A percentile compares a stretch with the other conserved stretches of the same genome.
These are phyloP conservation scores for Colletotrichum liaoningense DNA, from an alignment of 2,329 filamentous ascomycete species.

Conservation along the genomic window DNA sequence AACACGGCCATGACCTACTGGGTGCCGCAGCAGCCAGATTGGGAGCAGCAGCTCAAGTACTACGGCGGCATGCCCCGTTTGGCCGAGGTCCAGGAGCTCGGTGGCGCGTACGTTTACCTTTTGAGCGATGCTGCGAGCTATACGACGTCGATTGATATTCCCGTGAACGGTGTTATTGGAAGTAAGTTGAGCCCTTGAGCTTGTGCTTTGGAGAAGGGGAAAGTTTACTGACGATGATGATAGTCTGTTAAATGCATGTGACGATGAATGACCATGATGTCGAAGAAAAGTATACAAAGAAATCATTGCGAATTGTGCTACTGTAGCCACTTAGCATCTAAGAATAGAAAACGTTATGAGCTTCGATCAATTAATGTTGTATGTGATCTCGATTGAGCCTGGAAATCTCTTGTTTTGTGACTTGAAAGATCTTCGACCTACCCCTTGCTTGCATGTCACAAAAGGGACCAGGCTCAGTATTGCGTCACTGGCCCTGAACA, in stretches of 20 bases:
- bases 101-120: constrained; percentile 67
- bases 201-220: no score
- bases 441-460: no score
- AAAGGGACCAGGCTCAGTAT: no score
- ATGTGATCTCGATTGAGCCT: no score
- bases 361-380: no score
- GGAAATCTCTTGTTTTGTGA: no score
- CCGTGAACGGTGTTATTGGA: constrained; percentile 55
- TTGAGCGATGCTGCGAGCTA: constrained; percentile 64
- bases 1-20: constrained; percentile 61
- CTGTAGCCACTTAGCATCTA: no score
- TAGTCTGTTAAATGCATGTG: background rate
- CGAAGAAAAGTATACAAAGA: background rate
- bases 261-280: background rate
- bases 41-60: constrained; percentile 67
- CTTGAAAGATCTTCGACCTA: no score
- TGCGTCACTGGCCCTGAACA: no score
- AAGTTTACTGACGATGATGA: background rate
- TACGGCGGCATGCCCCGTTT: constrained; percentile 68
- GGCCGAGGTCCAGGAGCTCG: constrained; percentile 55
- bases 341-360: background rate
- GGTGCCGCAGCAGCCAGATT: constrained; percentile 62
- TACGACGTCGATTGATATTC: constrained; percentile 63
- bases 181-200: background rate
- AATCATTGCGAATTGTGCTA: no score